Base-by-base conservation (phyloP, 306 rosid genomes). In the Trifolium pratense region DNA sequence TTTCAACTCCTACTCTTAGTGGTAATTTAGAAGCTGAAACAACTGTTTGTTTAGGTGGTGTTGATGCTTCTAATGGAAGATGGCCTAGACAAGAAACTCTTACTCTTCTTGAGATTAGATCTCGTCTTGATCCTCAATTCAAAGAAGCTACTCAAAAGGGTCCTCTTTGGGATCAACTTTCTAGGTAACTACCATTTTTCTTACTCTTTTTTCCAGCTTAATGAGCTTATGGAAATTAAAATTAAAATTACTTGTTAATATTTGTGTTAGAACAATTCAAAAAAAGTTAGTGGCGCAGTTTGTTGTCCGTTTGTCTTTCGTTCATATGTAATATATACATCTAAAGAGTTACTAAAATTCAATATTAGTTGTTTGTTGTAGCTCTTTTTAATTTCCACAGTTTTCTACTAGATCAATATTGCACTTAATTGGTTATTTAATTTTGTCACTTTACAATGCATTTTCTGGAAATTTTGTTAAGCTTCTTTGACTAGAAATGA, bases 61-160 rank as follows among this genome's bases (percentile, higher is more conserved):
- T 82, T n/a, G 96, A 87, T 7, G 84, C 79, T 2, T 84, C 90
- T 52, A 84, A 93, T 0, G 93, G 96, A 4, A 70, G 99, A 71
- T 91, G 97, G 97, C 97, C 99, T 5, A 84, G 99, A 48, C 97
- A 95, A 43, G 99, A 95, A 83, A 95, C 99, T 17, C 99, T 95
- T 20, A 92, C 96, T 67, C 97, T 95, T 73, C 89, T 95, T 78
- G 97, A 95, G 79, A 84, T 95, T 89, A 92, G 99, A 85, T 91
- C 99, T 79, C 87, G 96, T 12, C 96, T 95, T n/a, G 91, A 95
- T 85, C 79, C 86, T 72, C 90, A 92, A 83, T 95, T 95, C 83
- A 95, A 92, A 81, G 97, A 95, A 69, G 97, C 97, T 36, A 95
- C 87, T 79, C 97, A 95, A 40, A 95, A 95, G 65, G 99, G 97